Evolutionary conservation across 305 asterid genomes (phyloP).

Genomic region (Fraxinus sp.): DNA sequence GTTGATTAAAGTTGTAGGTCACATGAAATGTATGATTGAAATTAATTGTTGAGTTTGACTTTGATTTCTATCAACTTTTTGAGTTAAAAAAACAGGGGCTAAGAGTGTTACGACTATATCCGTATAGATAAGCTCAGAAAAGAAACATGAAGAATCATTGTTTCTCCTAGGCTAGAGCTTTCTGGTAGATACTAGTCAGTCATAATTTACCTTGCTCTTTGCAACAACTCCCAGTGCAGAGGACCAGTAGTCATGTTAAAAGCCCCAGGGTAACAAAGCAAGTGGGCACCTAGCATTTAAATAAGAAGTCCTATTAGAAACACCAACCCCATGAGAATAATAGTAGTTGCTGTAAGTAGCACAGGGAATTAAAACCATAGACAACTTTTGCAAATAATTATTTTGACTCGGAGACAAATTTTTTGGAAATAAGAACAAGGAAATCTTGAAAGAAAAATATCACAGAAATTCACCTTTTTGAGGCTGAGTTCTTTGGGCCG

Average conservation of each 20-base stretch:
- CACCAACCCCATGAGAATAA: constrained; percentile 10
- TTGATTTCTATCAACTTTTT: neutral
- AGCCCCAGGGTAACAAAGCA: constrained; percentile 97
- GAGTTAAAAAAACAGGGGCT: neutral
- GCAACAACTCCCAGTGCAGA: constrained; percentile 90
- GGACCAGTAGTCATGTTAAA: constrained; percentile 98
- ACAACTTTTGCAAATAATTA: neutral
- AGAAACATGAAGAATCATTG: neutral
- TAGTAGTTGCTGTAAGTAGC: constrained; percentile 11
- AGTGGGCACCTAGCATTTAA: constrained; percentile 65
- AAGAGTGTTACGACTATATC: neutral
- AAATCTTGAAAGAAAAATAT: neutral
- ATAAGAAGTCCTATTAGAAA: constrained; percentile 27
- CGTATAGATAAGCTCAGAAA: constrained; percentile 3
- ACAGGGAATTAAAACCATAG: neutral
- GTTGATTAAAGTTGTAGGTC: neutral
- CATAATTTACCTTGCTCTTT: constrained; percentile 68
- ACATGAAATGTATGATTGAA: neutral
- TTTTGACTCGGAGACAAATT: too few relatives aligned
- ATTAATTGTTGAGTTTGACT: neutral
- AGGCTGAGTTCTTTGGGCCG: neutral
- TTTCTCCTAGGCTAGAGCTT: constrained; percentile 5
- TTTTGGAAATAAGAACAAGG: neutral
- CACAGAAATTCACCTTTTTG: neutral
- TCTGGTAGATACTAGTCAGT: constrained; percentile 15